phyloP scores from a whole-genome alignment of 202 grass and related monocot genomes.

The Dendrocalamus latiflorus region DNA sequence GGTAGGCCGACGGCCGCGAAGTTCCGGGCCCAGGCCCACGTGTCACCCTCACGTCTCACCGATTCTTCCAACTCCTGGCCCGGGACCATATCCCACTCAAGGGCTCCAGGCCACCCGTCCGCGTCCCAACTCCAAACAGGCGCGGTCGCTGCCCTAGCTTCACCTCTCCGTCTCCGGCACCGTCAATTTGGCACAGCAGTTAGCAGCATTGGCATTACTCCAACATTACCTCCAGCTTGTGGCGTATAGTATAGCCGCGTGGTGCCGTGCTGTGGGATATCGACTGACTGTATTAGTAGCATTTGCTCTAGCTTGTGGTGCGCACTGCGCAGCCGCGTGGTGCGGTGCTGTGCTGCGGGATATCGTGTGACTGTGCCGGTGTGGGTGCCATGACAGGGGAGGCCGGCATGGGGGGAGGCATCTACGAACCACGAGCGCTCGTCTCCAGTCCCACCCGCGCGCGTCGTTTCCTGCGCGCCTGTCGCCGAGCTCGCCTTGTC shows the following conservation, averaged over 20 bases:
- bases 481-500: slow-evolving; percentile 10
- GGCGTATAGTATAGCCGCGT: background rate
- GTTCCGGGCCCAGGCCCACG: slow-evolving; percentile 17
- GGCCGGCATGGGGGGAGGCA: background rate
- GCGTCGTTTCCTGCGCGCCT: background rate
- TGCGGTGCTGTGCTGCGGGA: background rate
- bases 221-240: background rate
- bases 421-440: background rate
- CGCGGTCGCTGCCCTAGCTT: background rate
- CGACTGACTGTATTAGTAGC: background rate
- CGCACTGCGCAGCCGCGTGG: background rate
- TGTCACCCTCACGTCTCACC: background rate
- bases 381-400: slow-evolving; percentile 1
- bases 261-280: background rate
- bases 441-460: background rate
- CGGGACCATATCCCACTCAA: background rate
- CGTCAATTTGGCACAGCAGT: background rate
- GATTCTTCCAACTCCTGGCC: background rate
- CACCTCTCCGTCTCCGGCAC: background rate
- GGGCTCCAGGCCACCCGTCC: background rate
- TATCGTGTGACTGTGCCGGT: background rate
- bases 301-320: background rate
- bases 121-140: background rate
- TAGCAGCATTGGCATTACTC: background rate
- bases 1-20: slow-evolving; percentile 33